Conservation (phyloP, 306 rosid genomes). For the Trichosanthes cucumerina region DNA sequence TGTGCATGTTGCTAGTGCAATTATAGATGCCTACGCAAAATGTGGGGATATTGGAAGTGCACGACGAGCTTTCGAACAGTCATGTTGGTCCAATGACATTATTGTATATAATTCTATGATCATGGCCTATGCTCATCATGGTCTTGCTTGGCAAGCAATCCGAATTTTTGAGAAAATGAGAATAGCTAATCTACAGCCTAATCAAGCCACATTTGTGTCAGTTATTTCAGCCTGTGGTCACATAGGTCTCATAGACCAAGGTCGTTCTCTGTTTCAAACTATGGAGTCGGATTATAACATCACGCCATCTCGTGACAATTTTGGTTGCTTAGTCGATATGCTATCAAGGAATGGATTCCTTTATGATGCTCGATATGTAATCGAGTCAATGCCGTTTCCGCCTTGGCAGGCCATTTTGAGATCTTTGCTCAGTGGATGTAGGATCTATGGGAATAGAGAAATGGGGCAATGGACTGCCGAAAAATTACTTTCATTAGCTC, state of each 20-base stretch:
- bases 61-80: slow-evolving; percentile 20
- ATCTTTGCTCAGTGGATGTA: slow-evolving; percentile 48
- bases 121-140: slow-evolving; percentile 44
- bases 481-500: slow-evolving; percentile 28
- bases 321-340: slow-evolving; percentile 49
- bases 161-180: slow-evolving; percentile 32
- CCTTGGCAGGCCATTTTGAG: slow-evolving; percentile 53
- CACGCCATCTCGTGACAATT: slow-evolving; percentile 31
- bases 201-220: slow-evolving; percentile 42
- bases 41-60: slow-evolving; percentile 39
- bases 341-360: slow-evolving; percentile 40
- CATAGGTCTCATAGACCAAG: slow-evolving; percentile 35
- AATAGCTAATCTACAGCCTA: slow-evolving; percentile 29
- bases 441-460: slow-evolving; percentile 35
- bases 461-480: slow-evolving; percentile 41
- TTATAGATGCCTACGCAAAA: slow-evolving; percentile 54
- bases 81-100: slow-evolving; percentile 24
- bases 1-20: slow-evolving; percentile 37
- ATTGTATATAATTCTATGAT: slow-evolving; percentile 43
- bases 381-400: slow-evolving; percentile 40
- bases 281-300: slow-evolving; percentile 22
- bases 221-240: slow-evolving; percentile 44
- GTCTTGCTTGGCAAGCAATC: slow-evolving; percentile 32
- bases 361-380: slow-evolving; percentile 26
- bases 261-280: slow-evolving; percentile 24